Base-by-base conservation (phyloP, 2,329 filamentous ascomycete genomes). In the Phialemoniopsis sp. region DNA sequence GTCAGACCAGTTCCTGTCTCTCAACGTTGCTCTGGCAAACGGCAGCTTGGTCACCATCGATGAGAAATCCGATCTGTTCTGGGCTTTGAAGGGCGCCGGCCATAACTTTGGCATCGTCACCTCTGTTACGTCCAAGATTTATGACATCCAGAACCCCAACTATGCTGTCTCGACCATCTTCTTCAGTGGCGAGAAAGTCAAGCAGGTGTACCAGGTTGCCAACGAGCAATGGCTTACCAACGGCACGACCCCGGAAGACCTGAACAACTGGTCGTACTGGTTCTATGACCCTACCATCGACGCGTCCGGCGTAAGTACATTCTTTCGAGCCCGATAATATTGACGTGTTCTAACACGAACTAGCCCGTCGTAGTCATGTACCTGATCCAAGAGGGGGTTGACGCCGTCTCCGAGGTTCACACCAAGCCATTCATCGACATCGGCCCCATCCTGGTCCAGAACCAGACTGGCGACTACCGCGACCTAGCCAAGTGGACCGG, bases 71-170 rank as follows among this genome's bases (percentile, higher is more conserved):
- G 73, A 77, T 32, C 63, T 80, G 8, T 80, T 64, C 52, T 81
- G 75, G 76, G 76, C 62, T 1, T 63, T 80, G 46, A 62, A 63
- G 36, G 76, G 76, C 5, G 76, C 75, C 3, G 76, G 75, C 1
- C 71, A 78, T 42, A 80, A 79, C 54, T 79, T 80, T 42, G 76
- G 76, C 31, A 67, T 80, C 38, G 69, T 79, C 13, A 76, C 70
- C 2, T 64, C 64, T 4, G 51, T 66, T 14, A 64, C 58, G 2
- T 59, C 59, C 14, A 69, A 70, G 50, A 64, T 76, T 36, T 73
- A 71, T 46, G 62, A 70, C 38, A 55, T 54, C 28, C 52, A 53
- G 36, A 38, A 57, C 47, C 43, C 42, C 18, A 52, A 56, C 36
- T 68, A 60, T 53, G 62, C 63, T 6, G 60, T 65, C 35, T 56